phyloP scores from a whole-genome alignment of 805 yeast species.

The Tetrapisispora phaffii region DNA sequence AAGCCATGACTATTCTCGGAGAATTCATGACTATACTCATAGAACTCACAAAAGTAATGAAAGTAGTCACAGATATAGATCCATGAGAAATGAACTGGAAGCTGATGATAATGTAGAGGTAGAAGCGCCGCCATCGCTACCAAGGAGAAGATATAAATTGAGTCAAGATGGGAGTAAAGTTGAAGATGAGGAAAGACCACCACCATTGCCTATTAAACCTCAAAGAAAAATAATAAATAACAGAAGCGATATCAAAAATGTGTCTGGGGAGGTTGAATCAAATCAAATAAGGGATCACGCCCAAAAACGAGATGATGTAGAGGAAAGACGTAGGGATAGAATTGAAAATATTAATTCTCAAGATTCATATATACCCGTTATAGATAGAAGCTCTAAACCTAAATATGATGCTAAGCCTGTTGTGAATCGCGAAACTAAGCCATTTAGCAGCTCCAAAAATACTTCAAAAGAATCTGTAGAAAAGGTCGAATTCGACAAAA shows the following conservation, averaged over 20 bases:
- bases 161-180: background rate
- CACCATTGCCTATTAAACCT: slow-evolving; percentile 7
- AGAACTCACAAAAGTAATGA: background rate
- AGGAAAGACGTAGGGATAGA: background rate
- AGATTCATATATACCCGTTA: background rate
- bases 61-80: background rate
- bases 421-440: background rate
- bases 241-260: background rate
- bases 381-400: background rate
- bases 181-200: slow-evolving; percentile 4
- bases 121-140: background rate
- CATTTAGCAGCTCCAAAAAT: background rate
- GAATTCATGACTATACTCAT: too few species aligned
- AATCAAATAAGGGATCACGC: background rate
- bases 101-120: background rate
- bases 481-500: background rate
- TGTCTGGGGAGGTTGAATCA: background rate
- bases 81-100: background rate
- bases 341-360: background rate
- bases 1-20: too few species aligned
- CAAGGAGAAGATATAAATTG: background rate
- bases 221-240: background rate
- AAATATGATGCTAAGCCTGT: too few species aligned
- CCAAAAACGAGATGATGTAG: background rate
- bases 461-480: background rate